These are phyloP conservation scores for Heimioporus sp. DNA, from an alignment of 768 basidiomycete genomes.

Conservation along the genomic window DNA sequence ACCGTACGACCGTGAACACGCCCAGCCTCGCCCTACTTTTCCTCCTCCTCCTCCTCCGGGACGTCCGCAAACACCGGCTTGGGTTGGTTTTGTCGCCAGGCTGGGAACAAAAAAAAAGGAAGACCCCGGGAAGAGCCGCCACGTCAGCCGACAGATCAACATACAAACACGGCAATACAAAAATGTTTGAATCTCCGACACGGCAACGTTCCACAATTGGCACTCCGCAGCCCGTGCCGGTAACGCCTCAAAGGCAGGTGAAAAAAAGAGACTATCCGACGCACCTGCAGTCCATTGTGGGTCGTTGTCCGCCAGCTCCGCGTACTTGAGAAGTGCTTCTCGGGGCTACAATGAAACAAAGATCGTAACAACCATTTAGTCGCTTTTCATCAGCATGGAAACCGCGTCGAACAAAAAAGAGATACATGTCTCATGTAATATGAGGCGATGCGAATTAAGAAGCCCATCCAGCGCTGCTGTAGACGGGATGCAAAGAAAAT, in stretches of 20 bases:
- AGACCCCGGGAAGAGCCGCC: slow-evolving; percentile 36
- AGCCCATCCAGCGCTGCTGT: slow-evolving; percentile 3
- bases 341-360: slow-evolving; percentile 65
- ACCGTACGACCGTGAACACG: slow-evolving; percentile 1
- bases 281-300: slow-evolving; percentile 84
- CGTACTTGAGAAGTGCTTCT: slow-evolving; percentile 94
- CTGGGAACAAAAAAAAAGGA: slow-evolving; percentile 49
- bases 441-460: slow-evolving; percentile 7
- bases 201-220: slow-evolving; percentile 27
- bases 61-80: slow-evolving; percentile 76
- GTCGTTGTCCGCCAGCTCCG: slow-evolving; percentile 69
- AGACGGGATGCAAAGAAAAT: slow-evolving; percentile 11
- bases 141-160: slow-evolving; percentile 51
- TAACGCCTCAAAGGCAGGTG: slow-evolving; percentile 10
- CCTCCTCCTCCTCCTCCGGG: slow-evolving; percentile 55
- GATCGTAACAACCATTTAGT: slow-evolving; percentile 24
- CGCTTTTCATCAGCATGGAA: slow-evolving; percentile 23
- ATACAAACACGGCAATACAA: slow-evolving; percentile 34
- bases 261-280: slow-evolving; percentile 30
- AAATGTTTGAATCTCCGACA: slow-evolving; percentile 28
- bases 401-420: slow-evolving; percentile 19
- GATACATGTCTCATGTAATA: slow-evolving; percentile 14
- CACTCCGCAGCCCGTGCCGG: slow-evolving; percentile 27
- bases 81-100: slow-evolving; percentile 85
- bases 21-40: slow-evolving; percentile 44